Percentiles rank a stretch among this genome's conserved stretches.
phyloP scores from a whole-genome alignment of 176 grass and related monocot genomes.

The Pharus latifolius region DNA sequence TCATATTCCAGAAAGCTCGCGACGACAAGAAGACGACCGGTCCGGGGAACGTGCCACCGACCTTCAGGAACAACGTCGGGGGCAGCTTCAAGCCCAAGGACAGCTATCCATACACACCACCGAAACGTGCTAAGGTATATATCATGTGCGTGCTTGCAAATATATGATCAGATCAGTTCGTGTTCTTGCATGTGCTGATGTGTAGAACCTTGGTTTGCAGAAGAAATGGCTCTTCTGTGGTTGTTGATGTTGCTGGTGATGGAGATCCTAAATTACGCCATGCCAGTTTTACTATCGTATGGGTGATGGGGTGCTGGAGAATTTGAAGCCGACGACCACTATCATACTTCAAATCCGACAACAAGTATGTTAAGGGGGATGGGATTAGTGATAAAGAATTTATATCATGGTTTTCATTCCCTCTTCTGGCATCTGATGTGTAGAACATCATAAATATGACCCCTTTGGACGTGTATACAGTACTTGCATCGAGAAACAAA shows the following conservation, averaged over 20 bases:
- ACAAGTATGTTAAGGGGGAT: not conserved
- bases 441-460: not conserved
- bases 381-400: not conserved
- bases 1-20: slow-evolving; percentile 62
- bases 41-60: slow-evolving; percentile 16
- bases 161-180: not conserved
- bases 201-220: not conserved
- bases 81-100: not conserved
- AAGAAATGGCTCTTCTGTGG: slow-evolving; percentile 27
- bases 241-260: slow-evolving; percentile 1
- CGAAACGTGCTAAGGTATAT: slow-evolving; percentile 20
- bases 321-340: too few species aligned
- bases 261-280: not conserved
- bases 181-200: not conserved
- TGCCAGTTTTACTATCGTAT: too few species aligned
- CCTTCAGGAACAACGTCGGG: slow-evolving; percentile 3
- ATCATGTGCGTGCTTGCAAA: not conserved
- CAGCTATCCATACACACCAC: slow-evolving; percentile 4
- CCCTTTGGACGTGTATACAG: not conserved
- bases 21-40: slow-evolving; percentile 51
- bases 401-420: not conserved
- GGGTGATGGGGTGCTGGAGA: too few species aligned
- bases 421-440: not conserved
- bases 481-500: not conserved
- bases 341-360: too few species aligned